These are phyloP conservation scores for Paramecium sonneborni DNA, from an alignment of 73 alveolate genomes.

Conservation along the genomic window DNA sequence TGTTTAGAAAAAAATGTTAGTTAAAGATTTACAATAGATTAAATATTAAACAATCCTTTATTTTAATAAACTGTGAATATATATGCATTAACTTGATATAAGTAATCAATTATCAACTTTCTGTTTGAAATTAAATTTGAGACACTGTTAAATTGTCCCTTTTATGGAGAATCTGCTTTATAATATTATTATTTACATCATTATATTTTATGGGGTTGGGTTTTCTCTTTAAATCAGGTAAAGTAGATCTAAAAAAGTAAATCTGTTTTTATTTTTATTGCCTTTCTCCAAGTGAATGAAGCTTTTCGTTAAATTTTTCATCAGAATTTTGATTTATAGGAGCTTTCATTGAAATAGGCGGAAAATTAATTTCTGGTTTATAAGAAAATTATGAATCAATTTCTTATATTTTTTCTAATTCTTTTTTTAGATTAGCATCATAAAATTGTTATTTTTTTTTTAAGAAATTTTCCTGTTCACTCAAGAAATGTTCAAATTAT, in stretches of 20 bases:
- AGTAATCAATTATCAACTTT: neutral
- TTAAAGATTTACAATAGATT: neutral
- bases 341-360: neutral
- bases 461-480: neutral
- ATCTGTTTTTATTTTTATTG: neutral
- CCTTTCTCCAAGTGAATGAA: neutral
- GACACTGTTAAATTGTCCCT: neutral
- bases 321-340: neutral
- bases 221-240: neutral
- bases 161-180: neutral
- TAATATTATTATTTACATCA: neutral
- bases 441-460: conserved; percentile 15
- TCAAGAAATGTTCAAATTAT: conserved; percentile 11
- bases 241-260: neutral
- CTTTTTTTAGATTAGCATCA: neutral
- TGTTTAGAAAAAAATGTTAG: conserved; percentile 23
- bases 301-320: neutral
- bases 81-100: conserved; percentile 32
- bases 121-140: neutral
- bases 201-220: neutral
- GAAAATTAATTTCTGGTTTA: neutral
- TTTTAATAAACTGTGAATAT: conserved; percentile 32
- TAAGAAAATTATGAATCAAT: neutral
- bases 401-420: neutral
- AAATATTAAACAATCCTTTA: conserved; percentile 1